Percentiles rank a stretch among this genome's conserved stretches.
These are phyloP conservation scores for Corylus heterophylla DNA, from an alignment of 306 rosid species.

Conservation along the genomic window DNA sequence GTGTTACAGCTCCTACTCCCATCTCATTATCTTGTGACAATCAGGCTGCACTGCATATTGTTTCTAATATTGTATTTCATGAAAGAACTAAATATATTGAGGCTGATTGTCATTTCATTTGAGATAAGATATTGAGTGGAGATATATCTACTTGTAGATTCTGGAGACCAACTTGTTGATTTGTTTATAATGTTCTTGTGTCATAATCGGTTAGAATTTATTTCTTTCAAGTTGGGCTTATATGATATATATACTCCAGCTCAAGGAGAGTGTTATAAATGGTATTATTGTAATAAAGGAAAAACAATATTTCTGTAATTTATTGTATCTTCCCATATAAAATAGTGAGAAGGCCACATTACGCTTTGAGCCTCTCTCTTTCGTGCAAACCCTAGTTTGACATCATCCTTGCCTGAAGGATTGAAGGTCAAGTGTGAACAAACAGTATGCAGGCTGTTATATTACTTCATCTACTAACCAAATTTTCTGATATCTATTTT, in stretches of 20 bases:
- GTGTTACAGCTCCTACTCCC: not conserved
- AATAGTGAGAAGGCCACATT: constrained; percentile 1
- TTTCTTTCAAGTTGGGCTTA: not conserved
- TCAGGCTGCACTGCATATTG: not conserved
- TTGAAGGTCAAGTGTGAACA: constrained; percentile 46
- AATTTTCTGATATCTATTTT: constrained; percentile 5
- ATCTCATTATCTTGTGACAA: not conserved
- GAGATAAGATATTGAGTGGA: too few species aligned
- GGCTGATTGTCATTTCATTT: not conserved
- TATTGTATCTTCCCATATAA: too few species aligned
- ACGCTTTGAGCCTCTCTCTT: not conserved
- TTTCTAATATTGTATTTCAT: not conserved
- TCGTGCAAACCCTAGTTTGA: too few species aligned
- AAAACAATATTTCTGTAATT: too few species aligned
- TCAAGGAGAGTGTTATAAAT: too few species aligned
- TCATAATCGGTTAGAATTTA: not conserved
- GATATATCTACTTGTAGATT: not conserved
- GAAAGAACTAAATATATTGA: not conserved
- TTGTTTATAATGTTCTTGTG: not conserved
- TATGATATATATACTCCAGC: not conserved
- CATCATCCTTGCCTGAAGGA: constrained; percentile 42
- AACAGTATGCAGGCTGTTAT: not conserved
- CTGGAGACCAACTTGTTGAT: too few species aligned
- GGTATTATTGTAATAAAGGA: too few species aligned
- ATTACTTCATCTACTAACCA: not conserved